These are phyloP conservation scores for Vanrija sp. DNA, from an alignment of 1,284 basidiomycete species.

Conservation along the genomic window DNA sequence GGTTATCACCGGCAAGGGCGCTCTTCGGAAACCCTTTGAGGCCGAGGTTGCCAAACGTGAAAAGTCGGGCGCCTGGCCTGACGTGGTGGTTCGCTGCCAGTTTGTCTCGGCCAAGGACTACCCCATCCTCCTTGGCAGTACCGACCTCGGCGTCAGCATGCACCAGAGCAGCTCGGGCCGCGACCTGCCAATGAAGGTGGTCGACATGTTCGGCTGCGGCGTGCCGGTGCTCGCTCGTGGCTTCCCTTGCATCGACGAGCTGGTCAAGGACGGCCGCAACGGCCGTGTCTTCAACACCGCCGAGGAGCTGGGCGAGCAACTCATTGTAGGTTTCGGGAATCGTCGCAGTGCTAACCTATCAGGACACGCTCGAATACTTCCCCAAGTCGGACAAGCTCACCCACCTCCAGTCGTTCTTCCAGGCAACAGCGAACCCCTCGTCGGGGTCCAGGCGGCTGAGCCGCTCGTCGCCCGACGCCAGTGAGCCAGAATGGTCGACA, in stretches of 20 bases:
- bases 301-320: constrained; percentile 63
- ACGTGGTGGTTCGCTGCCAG: constrained; percentile 74
- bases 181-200: constrained; percentile 98
- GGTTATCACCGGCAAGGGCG: constrained; percentile 90
- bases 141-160: constrained; percentile 85
- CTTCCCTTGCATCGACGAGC: constrained; percentile 80
- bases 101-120: constrained; percentile 90
- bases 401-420: constrained; percentile 50
- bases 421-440: not conserved
- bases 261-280: constrained; percentile 77
- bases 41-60: constrained; percentile 59
- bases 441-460: constrained; percentile 15
- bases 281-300: constrained; percentile 73
- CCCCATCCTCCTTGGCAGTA: constrained; percentile 76
- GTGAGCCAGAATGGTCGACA: constrained; percentile 57
- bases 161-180: constrained; percentile 86
- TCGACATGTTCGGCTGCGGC: constrained; percentile 98
- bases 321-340: constrained; percentile 57
- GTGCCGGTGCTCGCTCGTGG: constrained; percentile 86
- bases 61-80: constrained; percentile 60
- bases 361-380: constrained; percentile 63
- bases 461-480: constrained; percentile 1
- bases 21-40: constrained; percentile 67
- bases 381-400: constrained; percentile 56
- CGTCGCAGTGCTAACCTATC: constrained; percentile 5